Evolutionary conservation across 805 yeast species (phyloP), one percentile per base, ranked within the genome.

Genomic region (Lipomyces oligophaga): DNA sequence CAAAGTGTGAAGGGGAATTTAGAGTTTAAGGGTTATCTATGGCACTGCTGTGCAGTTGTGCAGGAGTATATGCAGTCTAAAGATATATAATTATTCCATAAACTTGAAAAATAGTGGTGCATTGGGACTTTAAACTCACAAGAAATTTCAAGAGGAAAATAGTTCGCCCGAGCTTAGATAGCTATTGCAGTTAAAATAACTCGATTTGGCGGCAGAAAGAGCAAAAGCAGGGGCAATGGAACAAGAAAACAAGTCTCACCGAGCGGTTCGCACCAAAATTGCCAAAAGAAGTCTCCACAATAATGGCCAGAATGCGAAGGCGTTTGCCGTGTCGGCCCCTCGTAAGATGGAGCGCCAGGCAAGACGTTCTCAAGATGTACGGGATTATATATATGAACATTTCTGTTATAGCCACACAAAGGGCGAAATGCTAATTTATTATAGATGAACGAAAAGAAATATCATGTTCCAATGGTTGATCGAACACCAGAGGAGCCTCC

Each of bases 381-480:
- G 56, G 6, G 13, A 24, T 26, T 10, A 8, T 26, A 10, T 8
- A 26, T 20, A 31, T 19, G 13, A 24, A 27, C 22, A 15, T 19
- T 20, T 36, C 34, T n/a, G n/a, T n/a, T n/a, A n/a, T n/a, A n/a
- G 22, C 11, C 11, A 16, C n/a, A 16, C 15, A 8, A 24, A 19
- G 22, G 25, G 22, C 18, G 21, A 6, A 11, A 26, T 10, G 15
- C 16, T 18, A 34, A 21, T 7, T 4, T 3, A 28, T 11, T 11
- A 13, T 25, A 59, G 74, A 58, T 78, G 44, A 76, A 80, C 52
- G 97, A 93, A 65, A 81, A 77, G 62, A 84, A 81, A 62, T 76
- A 84, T 62, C 97, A 93, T 72, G 97, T 89, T 18, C 97, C 98
- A 13, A 89, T 93, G 97, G 83, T 93, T 41, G 95, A 93, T 64